Evolutionary conservation across 306 rosid species (phyloP).

Genomic region (Prunus campanulata): DNA sequence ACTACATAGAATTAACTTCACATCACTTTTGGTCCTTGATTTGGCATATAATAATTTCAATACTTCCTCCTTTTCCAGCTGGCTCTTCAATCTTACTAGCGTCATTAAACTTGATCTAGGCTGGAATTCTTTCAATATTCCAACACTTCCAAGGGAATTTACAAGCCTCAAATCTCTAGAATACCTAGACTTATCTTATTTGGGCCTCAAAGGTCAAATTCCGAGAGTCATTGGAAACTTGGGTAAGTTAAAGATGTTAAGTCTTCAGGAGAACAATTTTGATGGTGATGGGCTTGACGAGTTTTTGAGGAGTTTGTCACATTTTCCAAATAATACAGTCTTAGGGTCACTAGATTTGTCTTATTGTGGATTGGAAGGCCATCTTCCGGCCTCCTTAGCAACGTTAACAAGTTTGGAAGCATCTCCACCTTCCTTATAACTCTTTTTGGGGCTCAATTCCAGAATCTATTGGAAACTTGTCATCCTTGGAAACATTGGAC

Average conservation of each 20-base stretch:
- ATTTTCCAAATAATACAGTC: constrained; percentile 1
- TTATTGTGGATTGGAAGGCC: no score
- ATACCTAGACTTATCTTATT: background rate
- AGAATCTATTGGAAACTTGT: no score
- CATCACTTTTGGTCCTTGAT: background rate
- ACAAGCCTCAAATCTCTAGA: background rate
- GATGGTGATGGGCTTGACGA: background rate
- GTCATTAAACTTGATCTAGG: background rate
- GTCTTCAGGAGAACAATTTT: background rate
- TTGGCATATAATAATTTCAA: accelerated
- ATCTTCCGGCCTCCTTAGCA: no score
- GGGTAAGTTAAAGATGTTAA: background rate
- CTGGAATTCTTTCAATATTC: accelerated
- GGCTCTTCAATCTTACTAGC: background rate
- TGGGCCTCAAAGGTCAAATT: background rate
- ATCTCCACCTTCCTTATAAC: no score
- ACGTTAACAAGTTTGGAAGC: no score
- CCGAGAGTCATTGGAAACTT: background rate
- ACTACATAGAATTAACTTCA: background rate
- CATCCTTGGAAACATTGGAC: no score
- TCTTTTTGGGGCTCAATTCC: no score
- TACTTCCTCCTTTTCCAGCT: background rate
- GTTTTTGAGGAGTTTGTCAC: background rate
- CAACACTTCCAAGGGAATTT: background rate
- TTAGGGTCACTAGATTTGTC: no score